Conservation (phyloP, 805 yeast genomes). For the Grigorovia yakushimaensis region DNA sequence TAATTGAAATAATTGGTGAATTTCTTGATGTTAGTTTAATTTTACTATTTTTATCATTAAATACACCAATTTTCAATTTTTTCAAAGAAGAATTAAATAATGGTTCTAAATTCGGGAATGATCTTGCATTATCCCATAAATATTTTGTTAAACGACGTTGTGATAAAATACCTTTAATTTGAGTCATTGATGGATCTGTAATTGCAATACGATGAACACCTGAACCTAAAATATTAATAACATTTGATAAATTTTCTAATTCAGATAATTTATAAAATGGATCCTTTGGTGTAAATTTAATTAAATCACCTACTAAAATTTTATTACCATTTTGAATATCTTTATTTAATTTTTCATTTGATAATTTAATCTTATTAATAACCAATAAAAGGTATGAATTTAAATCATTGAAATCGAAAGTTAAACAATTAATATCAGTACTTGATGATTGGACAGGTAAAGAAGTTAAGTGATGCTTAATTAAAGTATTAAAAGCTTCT, state of each 20-base stretch:
- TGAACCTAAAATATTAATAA: conserved; percentile 74
- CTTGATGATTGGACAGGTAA: conserved; percentile 54
- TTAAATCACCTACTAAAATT: conserved; percentile 81
- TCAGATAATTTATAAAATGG: conserved; percentile 75
- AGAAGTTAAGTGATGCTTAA: conserved; percentile 64
- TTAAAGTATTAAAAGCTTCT: conserved; percentile 72
- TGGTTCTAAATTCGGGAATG: conserved; percentile 72
- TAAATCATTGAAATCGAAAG: conserved; percentile 86
- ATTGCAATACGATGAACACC: conserved; percentile 93
- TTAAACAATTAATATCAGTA: conserved; percentile 52
- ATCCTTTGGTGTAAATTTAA: conserved; percentile 74
- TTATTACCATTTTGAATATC: conserved; percentile 76
- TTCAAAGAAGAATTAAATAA: conserved; percentile 56
- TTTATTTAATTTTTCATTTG: conserved; percentile 23
- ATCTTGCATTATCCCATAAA: conserved; percentile 85
- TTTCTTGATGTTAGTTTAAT: conserved; percentile 25
- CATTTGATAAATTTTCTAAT: conserved; percentile 55
- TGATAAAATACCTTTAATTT: conserved; percentile 73
- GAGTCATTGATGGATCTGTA: conserved; percentile 39
- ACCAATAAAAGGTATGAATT: conserved; percentile 77
- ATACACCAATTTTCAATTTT: conserved; percentile 67
- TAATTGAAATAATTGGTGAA: conserved; percentile 60
- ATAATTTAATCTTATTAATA: conserved; percentile 51
- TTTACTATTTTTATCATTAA: conserved; percentile 17
- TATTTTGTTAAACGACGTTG: conserved; percentile 80